phyloP scores from a whole-genome alignment of 2,329 filamentous ascomycete genomes.

The Cercospora canescens region DNA sequence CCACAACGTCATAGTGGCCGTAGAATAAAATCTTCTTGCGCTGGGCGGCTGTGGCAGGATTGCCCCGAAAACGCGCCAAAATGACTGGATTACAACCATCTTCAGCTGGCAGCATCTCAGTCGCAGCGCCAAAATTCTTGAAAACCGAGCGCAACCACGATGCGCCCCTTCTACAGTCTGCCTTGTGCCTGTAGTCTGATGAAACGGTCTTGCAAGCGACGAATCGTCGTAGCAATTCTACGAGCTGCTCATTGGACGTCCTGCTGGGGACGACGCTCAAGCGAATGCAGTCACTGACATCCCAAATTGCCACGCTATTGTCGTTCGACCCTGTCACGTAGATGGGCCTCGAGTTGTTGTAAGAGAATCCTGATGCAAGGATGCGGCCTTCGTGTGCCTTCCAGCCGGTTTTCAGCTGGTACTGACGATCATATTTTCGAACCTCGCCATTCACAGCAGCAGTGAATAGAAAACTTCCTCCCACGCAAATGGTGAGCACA shows the following conservation, averaged over 20 bases:
- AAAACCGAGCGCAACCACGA: conserved; percentile 88
- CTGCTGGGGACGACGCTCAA: conserved; percentile 47
- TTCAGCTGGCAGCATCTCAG: conserved; percentile 84
- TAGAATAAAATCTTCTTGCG: conserved; percentile 93
- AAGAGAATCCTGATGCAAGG: conserved; percentile 76
- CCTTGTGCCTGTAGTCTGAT: conserved; percentile 78
- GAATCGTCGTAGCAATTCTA: conserved; percentile 72
- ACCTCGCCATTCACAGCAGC: conserved; percentile 80
- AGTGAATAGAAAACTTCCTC: conserved; percentile 81
- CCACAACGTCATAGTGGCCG: conserved; percentile 95
- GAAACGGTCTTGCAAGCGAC: conserved; percentile 92
- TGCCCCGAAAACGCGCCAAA: conserved; percentile 81
- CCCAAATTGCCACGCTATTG: conserved; percentile 85
- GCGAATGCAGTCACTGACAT: conserved; percentile 61
- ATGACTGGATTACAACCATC: conserved; percentile 87
- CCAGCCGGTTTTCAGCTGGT: conserved; percentile 76
- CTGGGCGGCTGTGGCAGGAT: conserved; percentile 61
- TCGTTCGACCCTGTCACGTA: conserved; percentile 95
- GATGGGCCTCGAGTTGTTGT: conserved; percentile 70
- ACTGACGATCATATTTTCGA: conserved; percentile 76
- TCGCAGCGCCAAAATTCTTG: conserved; percentile 85
- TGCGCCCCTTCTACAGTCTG: conserved; percentile 89
- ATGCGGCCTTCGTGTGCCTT: conserved; percentile 85
- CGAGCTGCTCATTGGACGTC: conserved; percentile 64
- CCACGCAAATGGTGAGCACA: conserved; percentile 82